Evolutionary conservation across 306 rosid species (phyloP).

Genomic region (Hylodesmum podocarpum): DNA sequence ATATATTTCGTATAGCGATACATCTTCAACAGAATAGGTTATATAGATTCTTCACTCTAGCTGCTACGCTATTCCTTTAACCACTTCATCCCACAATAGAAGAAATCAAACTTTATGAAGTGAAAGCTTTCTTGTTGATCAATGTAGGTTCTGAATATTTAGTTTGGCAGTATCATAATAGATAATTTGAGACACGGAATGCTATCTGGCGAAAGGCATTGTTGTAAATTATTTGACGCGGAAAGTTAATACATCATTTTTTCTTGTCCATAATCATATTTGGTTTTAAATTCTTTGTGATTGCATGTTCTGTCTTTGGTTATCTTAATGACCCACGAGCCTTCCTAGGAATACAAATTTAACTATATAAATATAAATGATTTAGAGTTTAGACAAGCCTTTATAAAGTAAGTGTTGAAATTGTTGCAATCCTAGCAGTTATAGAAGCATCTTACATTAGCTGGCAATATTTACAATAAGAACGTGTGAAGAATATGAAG

Average conservation of each 20-base stretch:
- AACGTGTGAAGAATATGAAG: not conserved
- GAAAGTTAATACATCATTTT: not conserved
- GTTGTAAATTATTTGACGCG: constrained; percentile 35
- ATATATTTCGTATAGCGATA: not conserved
- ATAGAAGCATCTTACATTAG: not conserved
- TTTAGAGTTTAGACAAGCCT: not conserved
- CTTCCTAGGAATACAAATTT: not conserved
- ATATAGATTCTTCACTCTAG: not conserved
- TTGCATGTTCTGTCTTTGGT: not conserved
- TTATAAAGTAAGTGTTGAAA: not conserved
- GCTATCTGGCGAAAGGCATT: constrained; percentile 22
- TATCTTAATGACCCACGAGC: not conserved
- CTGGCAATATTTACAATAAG: not conserved
- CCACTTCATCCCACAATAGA: not conserved
- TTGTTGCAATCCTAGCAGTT: not conserved
- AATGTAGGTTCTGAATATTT: constrained; percentile 19
- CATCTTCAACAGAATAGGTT: not conserved
- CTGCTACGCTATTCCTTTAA: not conserved
- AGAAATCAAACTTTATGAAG: not conserved
- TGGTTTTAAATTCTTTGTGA: not conserved
- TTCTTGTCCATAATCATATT: not conserved
- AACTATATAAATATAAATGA: not conserved
- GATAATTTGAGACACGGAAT: constrained; percentile 15
- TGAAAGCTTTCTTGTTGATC: constrained; percentile 18
- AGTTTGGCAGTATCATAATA: not conserved